Evolutionary conservation across 768 basidiomycete species (phyloP), one percentile per base, ranked within the genome.

Genomic region (Jaapia argillacea): DNA sequence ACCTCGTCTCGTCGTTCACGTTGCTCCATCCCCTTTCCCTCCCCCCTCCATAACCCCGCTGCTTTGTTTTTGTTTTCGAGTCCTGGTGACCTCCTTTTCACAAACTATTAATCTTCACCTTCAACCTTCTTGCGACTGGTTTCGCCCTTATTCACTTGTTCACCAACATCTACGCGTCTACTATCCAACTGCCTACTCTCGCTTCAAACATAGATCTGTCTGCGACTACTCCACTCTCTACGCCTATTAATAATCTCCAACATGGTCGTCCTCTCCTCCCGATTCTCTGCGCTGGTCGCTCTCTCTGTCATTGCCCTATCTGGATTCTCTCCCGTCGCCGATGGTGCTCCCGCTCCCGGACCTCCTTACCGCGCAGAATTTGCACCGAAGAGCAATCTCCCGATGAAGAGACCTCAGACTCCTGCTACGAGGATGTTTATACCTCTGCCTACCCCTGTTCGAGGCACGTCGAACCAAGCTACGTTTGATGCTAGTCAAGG

Each of bases 191-290:
- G 43, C 47, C 38, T 33, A 45, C 28, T 42, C 4, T n/a, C n/a
- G n/a, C n/a, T n/a, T n/a, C n/a, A n/a, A n/a, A n/a, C n/a, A n/a
- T n/a, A n/a, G n/a, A n/a, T 41, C 40, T 35, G 45, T 49, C 26
- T 37, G 41, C 51, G 51, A 51, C 43, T 50, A 37, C 25, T 43
- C 42, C 43, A 42, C 46, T 25, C 47, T 45, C 40, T 45, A 40
- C 42, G 40, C 28, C 41, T 20, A 3, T 40, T 40, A 20, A 13
- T 45, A 24, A 45, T 44, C 26, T 52, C 43, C 48, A 56, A 46
- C 52, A 81, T 82, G 80, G 67, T 74, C 47, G 56, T 64, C 39
- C 62, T 79, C 46, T 62, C 63, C 40, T 48, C 67, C 28, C 74
- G 61, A 48, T 70, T 81, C 56, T 55, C 72, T 4, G 27, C 66